phyloP scores from a whole-genome alignment of 73 alveolate species.

The Paramecium tetraurelia region DNA sequence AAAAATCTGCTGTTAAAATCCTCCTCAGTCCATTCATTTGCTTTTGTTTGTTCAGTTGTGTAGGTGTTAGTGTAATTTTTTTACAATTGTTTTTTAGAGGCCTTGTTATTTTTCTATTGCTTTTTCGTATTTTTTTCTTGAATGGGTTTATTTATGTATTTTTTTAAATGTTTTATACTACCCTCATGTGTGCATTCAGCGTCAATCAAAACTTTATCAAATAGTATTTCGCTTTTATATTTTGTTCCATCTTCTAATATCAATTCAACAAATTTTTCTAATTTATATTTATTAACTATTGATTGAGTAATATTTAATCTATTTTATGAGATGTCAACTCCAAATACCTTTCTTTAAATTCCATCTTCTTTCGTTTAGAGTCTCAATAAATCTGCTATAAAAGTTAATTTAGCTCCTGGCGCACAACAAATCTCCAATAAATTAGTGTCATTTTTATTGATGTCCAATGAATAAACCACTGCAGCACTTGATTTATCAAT shows the following conservation, averaged over 20 bases:
- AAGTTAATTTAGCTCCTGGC: slow-evolving; percentile 59
- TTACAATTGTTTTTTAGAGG: slow-evolving; percentile 4
- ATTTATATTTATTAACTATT: slow-evolving; percentile 52
- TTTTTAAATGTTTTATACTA: slow-evolving; percentile 56
- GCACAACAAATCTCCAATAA: slow-evolving; percentile 65
- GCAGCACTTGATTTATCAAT: slow-evolving; percentile 59
- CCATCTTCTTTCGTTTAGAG: background rate
- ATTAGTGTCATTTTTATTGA: background rate
- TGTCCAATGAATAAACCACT: slow-evolving; percentile 12
- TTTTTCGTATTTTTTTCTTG: background rate
- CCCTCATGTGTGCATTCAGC: slow-evolving; percentile 72
- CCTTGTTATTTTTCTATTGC: background rate
- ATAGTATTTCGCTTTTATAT: background rate
- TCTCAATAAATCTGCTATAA: slow-evolving; percentile 53
- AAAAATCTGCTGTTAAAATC: slow-evolving; percentile 50
- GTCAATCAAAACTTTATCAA: slow-evolving; percentile 65
- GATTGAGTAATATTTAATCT: slow-evolving; percentile 51
- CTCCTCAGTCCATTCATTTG: slow-evolving; percentile 47
- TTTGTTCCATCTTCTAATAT: slow-evolving; percentile 50
- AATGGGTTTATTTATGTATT: slow-evolving; percentile 20
- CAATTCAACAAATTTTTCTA: slow-evolving; percentile 26
- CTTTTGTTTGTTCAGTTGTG: background rate
- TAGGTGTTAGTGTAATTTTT: slow-evolving; percentile 45
- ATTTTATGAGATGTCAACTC: slow-evolving; percentile 58
- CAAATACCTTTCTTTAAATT: slow-evolving; percentile 33